Evolutionary conservation across 2,329 filamentous ascomycete species (phyloP).

Genomic region (Cordyceps farinosa): DNA sequence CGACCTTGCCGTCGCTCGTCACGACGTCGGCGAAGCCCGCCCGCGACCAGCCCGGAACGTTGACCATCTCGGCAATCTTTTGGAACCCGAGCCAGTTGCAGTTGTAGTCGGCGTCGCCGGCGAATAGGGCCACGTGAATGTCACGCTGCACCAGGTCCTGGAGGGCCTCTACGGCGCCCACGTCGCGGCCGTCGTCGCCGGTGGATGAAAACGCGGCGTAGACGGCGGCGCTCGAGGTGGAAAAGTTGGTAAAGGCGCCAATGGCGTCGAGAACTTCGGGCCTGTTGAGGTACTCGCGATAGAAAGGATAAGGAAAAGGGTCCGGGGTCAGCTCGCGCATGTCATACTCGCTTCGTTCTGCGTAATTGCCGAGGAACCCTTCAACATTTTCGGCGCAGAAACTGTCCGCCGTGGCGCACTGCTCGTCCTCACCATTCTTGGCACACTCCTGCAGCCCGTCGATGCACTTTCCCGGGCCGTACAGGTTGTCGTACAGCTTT

Average conservation of each 20-base stretch:
- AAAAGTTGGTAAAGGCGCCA: constrained; percentile 31
- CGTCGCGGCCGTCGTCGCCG: neutral
- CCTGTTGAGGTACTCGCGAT: constrained; percentile 55
- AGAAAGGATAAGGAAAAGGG: constrained; percentile 56
- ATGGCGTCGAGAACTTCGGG: constrained; percentile 52
- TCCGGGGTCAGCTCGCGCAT: constrained; percentile 53
- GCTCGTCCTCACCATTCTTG: neutral
- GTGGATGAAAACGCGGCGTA: neutral
- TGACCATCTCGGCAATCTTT: constrained; percentile 58
- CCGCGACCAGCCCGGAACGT: constrained; percentile 36
- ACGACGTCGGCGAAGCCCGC: constrained; percentile 70
- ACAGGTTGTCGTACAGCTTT: constrained; percentile 52
- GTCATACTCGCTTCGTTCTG: constrained; percentile 57
- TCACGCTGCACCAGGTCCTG: constrained; percentile 54
- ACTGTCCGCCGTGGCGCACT: neutral
- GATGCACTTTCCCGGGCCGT: constrained; percentile 38
- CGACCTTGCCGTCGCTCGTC: constrained; percentile 54
- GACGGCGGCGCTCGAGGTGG: neutral
- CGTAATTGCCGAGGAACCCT: constrained; percentile 45
- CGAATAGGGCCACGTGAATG: constrained; percentile 64
- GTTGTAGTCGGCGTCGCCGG: constrained; percentile 56
- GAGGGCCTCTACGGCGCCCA: constrained; percentile 40
- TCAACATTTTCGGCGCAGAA: constrained; percentile 30
- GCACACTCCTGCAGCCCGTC: neutral
- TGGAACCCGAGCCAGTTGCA: constrained; percentile 65